Evolutionary conservation across 345 rosid genomes (phyloP), one percentile per base, ranked within the genome.

Genomic region (Populus simonii): DNA sequence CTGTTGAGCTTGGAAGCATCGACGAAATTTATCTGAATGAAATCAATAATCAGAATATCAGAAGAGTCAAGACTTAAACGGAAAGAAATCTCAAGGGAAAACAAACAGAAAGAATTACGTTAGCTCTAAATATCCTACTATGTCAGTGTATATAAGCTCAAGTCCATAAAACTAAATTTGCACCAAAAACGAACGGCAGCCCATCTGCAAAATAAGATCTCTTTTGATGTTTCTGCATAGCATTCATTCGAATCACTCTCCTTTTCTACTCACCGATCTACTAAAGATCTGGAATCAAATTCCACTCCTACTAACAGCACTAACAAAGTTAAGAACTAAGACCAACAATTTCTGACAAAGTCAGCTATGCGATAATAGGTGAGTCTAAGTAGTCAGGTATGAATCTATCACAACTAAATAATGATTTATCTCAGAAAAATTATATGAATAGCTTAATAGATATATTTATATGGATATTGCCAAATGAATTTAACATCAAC

Each of bases 251-350:
- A 84, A 51, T 84, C 88, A 23, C 86, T 78, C 71, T 86, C 88
- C 62, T 87, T 87, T 49, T 61, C 91, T 67, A 80, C 84, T 73
- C 83, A 84, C 66, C 77, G 80, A 31, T 80, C 86, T 27, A 39
- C 75, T 86, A 85, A 87, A 79, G 89, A 85, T 75, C 83, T 75
- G 80, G 80, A 74, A 51, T 65, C 80, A 3, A 68, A 74, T 51
- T 16, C 76, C 70, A 62, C 79, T 62, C 72, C 76, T 36, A 31
- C 73, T 13, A 31, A 76, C 8, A 71, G 27, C 41, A 38, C 18
- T 2, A 51, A 11, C 53, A 66, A 75, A 25, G 59, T 33, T 12
- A 66, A 65, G 35, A 78, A 62, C 31, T 81, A 84, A 1, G 73
- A 73, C 70, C 74, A 31, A 35, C 84, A 82, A 16, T 84, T 86